phyloP scores from a whole-genome alignment of 345 rosid genomes.

The Hevea brasiliensis region DNA sequence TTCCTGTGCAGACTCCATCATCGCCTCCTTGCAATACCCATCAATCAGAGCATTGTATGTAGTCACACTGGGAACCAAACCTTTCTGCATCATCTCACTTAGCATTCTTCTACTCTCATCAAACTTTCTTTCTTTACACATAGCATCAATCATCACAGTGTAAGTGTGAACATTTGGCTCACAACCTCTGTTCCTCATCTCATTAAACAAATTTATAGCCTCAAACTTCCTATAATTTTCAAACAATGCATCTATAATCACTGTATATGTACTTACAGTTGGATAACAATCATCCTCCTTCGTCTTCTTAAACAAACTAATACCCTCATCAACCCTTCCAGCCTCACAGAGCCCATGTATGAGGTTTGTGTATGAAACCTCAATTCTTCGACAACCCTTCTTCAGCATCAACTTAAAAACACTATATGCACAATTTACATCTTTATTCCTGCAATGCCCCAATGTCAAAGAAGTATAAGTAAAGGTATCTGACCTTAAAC shows the following conservation, averaged over 20 bases:
- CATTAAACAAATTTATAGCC: slow-evolving; percentile 51
- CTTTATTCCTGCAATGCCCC: slow-evolving; percentile 73
- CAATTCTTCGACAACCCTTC: slow-evolving; percentile 69
- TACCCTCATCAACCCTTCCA: slow-evolving; percentile 63
- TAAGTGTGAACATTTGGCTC: slow-evolving; percentile 73
- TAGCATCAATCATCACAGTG: slow-evolving; percentile 64
- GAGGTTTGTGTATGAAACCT: slow-evolving; percentile 71
- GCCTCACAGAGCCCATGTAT: slow-evolving; percentile 80
- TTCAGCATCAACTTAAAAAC: slow-evolving; percentile 56
- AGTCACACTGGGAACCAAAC: slow-evolving; percentile 60
- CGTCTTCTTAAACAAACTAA: slow-evolving; percentile 57
- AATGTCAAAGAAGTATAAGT: slow-evolving; percentile 75
- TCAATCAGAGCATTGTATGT: slow-evolving; percentile 83
- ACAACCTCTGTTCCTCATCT: slow-evolving; percentile 68
- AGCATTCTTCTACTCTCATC: slow-evolving; percentile 61
- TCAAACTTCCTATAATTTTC: slow-evolving; percentile 50
- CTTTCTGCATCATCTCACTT: slow-evolving; percentile 54
- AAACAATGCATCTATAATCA: slow-evolving; percentile 62
- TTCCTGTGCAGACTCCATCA: slow-evolving; percentile 55
- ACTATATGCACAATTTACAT: slow-evolving; percentile 54
- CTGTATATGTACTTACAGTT: slow-evolving; percentile 76
- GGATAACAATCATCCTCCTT: slow-evolving; percentile 68
- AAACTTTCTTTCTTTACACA: slow-evolving; percentile 56
- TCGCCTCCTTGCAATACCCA: slow-evolving; percentile 75
- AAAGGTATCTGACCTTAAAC: slow-evolving; percentile 59